A percentile compares a stretch with the other conserved stretches of the same genome.
phyloP scores from a whole-genome alignment of 352 stramenopile species.

The Globisporangium sylvaticum region DNA sequence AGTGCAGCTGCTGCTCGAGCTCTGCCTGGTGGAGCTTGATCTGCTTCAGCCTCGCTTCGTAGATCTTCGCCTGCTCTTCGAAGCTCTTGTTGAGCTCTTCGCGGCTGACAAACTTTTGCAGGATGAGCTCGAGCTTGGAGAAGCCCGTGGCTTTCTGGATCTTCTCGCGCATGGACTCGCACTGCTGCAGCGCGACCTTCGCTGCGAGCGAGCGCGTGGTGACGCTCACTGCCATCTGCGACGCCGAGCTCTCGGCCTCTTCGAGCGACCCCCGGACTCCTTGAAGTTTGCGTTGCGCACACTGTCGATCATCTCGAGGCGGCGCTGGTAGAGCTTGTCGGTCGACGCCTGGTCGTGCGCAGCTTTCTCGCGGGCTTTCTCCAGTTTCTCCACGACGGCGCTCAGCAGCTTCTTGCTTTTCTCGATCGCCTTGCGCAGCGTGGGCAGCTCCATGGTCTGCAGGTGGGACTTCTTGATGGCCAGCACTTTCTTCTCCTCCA shows the following conservation, averaged over 20 bases:
- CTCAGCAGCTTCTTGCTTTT: conserved; percentile 64
- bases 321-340: conserved; percentile 62
- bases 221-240: conserved; percentile 28
- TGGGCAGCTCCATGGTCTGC: conserved; percentile 49
- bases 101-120: conserved; percentile 74
- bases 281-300: conserved; percentile 33
- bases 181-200: conserved; percentile 76
- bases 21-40: conserved; percentile 73
- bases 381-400: conserved; percentile 62
- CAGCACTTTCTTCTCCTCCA: conserved; percentile 66
- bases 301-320: conserved; percentile 71
- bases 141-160: conserved; percentile 80
- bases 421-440: conserved; percentile 41
- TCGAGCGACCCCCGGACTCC: conserved; percentile 17
- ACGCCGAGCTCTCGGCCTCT: conserved; percentile 20
- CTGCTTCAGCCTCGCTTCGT: conserved; percentile 73
- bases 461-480: conserved; percentile 59
- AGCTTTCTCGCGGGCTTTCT: conserved; percentile 57
- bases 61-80: conserved; percentile 79
- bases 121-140: conserved; percentile 70
- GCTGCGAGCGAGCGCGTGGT: conserved; percentile 54
- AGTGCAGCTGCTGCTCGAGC: conserved; percentile 65
- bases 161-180: conserved; percentile 79
- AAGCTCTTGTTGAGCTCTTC: conserved; percentile 80
- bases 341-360: conserved; percentile 61